Evolutionary conservation across 441 rosid genomes (phyloP), one percentile per base, ranked within the genome.

Genomic region (Gossypium schwendimanii): DNA sequence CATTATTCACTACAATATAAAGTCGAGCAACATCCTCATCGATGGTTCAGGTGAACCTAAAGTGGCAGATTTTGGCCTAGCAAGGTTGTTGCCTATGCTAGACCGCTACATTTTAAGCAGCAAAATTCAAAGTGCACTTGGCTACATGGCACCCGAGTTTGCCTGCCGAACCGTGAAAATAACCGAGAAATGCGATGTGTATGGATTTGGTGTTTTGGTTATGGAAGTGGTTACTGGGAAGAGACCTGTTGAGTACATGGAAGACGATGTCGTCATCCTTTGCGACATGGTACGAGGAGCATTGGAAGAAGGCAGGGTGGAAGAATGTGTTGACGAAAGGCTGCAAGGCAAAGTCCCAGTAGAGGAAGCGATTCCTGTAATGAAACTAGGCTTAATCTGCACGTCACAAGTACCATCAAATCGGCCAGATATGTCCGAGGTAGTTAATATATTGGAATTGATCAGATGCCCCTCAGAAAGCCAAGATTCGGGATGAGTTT

Each of bases 191-290:
- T 89, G 94, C 14, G 94, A 89, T 57, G 89, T 89, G 9, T 89
- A 89, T 58, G 94, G 94, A 14, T 89, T 87, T 0, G 94, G 94
- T 2, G 87, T 89, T 6, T 79, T 89, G 73, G 86, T 80, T 50
- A 85, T 89, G 15, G 94, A 94, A 82, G 80, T 89, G 36, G 89
- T 89, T 8, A 87, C 97, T 0, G 98, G 97, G 55, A 94, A 86
- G 80, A 89, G 88, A 75, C 98, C 97, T 3, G 98, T 94, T 0
- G 97, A 92, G 83, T 94, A 94, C 82, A 90, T 94, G 98, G 98
- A 92, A 82, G 97, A 92, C 59, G 98, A 94, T 63, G 97, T 94
- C 71, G 92, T 89, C 77, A 97, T 94, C 70, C 88, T 94, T 0
- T 92, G 97, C 41, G 97, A 94, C 76, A 88, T 92, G 97, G 91